Percentiles rank a stretch among this genome's conserved stretches.
Conservation (phyloP, 2,329 filamentous ascomycete genomes). For the Talaromyces sp. region DNA sequence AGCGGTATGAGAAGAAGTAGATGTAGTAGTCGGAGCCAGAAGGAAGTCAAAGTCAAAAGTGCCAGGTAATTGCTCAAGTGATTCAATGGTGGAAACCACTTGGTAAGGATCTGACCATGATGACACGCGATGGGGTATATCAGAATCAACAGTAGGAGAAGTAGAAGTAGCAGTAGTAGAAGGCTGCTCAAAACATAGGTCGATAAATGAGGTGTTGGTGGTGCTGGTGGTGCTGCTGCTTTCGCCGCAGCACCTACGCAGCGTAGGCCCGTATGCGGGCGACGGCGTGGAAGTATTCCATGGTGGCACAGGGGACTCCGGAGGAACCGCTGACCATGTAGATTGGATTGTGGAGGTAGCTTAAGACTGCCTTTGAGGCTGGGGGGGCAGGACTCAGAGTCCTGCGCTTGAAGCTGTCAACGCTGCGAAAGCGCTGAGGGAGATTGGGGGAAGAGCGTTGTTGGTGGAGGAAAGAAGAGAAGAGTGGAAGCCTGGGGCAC, state of each 20-base stretch:
- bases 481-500: not conserved
- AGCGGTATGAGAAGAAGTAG: not conserved
- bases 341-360: conserved; percentile 9
- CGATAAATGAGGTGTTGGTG: conserved; percentile 3
- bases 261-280: not conserved
- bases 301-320: conserved; percentile 9
- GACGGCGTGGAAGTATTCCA: conserved; percentile 7
- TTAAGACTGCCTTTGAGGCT: conserved; percentile 9
- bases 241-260: conserved; percentile 1
- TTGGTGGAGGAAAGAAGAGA: not conserved
- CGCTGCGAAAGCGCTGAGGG: not conserved
- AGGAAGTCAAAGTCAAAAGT: conserved; percentile 7
- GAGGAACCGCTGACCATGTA: conserved; percentile 9
- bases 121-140: conserved; percentile 1
- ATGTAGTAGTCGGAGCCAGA: not conserved
- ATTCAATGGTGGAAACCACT: conserved; percentile 3
- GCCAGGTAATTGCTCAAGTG: conserved; percentile 8
- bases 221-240: not conserved
- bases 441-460: not conserved
- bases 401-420: conserved; percentile 11
- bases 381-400: conserved; percentile 10
- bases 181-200: conserved; percentile 10
- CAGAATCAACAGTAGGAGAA: conserved; percentile 6
- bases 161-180: not conserved
- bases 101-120: conserved; percentile 7